phyloP scores from a whole-genome alignment of 192 early-diverging fungal genomes.

The Backusella australiensis region DNA sequence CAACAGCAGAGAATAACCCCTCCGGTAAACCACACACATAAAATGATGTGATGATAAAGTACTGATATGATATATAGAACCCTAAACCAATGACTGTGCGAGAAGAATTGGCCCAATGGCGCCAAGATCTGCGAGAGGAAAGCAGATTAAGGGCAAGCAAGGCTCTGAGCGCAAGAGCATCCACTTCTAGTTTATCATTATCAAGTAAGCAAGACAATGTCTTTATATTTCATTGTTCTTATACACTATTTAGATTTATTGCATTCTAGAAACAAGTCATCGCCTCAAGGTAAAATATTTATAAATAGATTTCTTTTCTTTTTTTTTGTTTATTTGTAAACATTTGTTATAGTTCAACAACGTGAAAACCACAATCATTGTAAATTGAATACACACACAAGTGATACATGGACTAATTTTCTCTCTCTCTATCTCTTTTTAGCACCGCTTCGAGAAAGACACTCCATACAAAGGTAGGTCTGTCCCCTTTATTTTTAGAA shows the following conservation, averaged over 20 bases:
- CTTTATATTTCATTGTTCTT: not conserved
- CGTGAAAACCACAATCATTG: not conserved
- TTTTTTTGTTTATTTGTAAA: not conserved
- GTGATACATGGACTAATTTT: not conserved
- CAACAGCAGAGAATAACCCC: constrained; percentile 3
- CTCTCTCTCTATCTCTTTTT: not conserved
- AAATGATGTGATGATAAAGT: not conserved
- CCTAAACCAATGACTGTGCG: constrained; percentile 1
- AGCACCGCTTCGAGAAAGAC: not conserved
- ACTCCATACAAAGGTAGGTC: not conserved
- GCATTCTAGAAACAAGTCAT: not conserved
- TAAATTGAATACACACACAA: not conserved
- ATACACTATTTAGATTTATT: not conserved
- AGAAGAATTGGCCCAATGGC: constrained; percentile 9
- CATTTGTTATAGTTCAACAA: not conserved
- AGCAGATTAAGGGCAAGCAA: not conserved
- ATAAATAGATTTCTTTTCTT: not conserved
- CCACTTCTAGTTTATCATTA: constrained; percentile 1
- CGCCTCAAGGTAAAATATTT: not conserved
- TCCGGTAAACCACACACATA: not conserved
- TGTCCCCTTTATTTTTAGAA: not conserved
- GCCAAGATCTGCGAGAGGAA: constrained; percentile 2
- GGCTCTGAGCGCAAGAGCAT: not conserved
- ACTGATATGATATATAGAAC: not conserved
- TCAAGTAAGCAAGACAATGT: not conserved